These are phyloP conservation scores for Aegilops umbellulata DNA, from an alignment of 176 grass and related monocot genomes.

Conservation along the genomic window DNA sequence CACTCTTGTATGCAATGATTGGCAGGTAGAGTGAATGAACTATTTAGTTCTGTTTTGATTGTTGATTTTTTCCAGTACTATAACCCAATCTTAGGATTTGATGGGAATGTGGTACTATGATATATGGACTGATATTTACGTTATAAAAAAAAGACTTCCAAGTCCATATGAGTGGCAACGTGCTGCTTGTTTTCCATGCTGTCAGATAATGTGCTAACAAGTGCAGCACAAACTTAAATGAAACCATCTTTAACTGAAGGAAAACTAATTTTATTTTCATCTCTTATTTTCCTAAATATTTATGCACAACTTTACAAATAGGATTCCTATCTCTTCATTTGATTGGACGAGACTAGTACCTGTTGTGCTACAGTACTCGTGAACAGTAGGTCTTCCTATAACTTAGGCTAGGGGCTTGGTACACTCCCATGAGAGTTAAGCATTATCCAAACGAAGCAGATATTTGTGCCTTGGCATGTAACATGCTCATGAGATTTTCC, in stretches of 20 bases:
- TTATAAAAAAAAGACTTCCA: not conserved
- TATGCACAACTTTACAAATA: not conserved
- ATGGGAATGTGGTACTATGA: constrained; percentile 1
- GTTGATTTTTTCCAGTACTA: not conserved
- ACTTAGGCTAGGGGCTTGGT: not conserved
- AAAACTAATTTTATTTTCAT: not conserved
- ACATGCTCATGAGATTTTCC: not conserved
- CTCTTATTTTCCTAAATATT: not conserved
- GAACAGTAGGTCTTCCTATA: not conserved
- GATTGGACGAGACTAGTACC: not conserved
- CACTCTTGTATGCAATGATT: constrained; percentile 91
- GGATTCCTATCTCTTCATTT: not conserved
- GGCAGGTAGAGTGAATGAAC: constrained; percentile 54
- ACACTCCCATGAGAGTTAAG: not conserved
- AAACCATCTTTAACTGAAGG: not conserved
- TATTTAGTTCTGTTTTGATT: not conserved
- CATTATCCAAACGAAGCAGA: constrained; percentile 13
- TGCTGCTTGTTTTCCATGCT: not conserved
- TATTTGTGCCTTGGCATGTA: not conserved
- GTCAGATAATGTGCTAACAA: not conserved
- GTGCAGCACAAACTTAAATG: not conserved
- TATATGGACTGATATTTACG: not conserved
- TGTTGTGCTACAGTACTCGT: not conserved
- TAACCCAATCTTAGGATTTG: constrained; percentile 13
- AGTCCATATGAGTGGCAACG: not conserved